Conservation (phyloP, 352 stramenopile genomes). For the Elongisporangium undulatum region DNA sequence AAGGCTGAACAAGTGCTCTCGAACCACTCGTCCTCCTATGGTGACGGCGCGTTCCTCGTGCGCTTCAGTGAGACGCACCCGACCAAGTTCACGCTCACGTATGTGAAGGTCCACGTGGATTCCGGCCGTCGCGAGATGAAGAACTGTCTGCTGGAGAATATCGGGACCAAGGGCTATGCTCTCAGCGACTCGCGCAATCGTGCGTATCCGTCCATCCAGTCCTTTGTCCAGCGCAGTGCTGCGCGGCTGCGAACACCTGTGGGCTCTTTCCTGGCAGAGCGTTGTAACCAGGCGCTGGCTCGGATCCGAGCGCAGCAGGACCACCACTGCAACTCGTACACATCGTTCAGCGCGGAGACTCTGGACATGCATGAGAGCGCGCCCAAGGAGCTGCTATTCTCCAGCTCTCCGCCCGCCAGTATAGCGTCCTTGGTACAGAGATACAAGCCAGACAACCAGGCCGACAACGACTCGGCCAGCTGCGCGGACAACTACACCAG, state of each 20-base stretch:
- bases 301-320: constrained; percentile 33
- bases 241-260: constrained; percentile 22
- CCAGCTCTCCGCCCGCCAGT: constrained; percentile 22
- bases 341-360: constrained; percentile 62
- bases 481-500: constrained; percentile 35
- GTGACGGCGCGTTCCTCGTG: constrained; percentile 70
- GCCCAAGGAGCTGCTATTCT: constrained; percentile 38
- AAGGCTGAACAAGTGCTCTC: constrained; percentile 45
- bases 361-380: constrained; percentile 23
- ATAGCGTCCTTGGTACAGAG: constrained; percentile 1
- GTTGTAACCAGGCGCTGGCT: constrained; percentile 54
- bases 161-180: constrained; percentile 40
- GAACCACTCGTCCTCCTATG: constrained; percentile 5
- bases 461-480: not conserved
- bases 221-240: constrained; percentile 58
- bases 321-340: constrained; percentile 53
- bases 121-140: constrained; percentile 49
- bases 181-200: constrained; percentile 41
- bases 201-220: constrained; percentile 53
- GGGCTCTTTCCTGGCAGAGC: not conserved
- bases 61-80: constrained; percentile 79
- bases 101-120: constrained; percentile 58
- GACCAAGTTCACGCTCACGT: constrained; percentile 72
- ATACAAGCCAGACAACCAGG: not conserved
- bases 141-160: constrained; percentile 70